These are phyloP conservation scores for Candida neerlandica DNA, from an alignment of 1,139 yeast genomes.

Conservation along the genomic window DNA sequence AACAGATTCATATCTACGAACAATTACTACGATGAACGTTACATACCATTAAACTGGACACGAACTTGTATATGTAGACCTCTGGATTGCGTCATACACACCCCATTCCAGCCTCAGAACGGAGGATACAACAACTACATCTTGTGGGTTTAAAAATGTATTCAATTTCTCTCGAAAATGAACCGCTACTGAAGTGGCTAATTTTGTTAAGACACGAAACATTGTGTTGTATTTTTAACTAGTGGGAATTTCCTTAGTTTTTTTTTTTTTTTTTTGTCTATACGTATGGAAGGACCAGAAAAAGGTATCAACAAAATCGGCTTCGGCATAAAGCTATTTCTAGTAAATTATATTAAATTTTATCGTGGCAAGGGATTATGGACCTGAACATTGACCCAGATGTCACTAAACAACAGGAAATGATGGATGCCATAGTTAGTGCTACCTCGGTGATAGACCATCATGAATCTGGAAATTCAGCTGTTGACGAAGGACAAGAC, in stretches of 20 bases:
- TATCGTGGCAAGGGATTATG: constrained; percentile 10
- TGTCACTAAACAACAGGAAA: constrained; percentile 8
- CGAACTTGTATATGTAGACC: too few relatives aligned
- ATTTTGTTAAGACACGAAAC: neutral
- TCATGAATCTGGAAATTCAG: neutral
- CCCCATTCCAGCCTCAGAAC: too few relatives aligned
- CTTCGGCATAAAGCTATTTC: neutral
- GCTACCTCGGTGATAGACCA: constrained; percentile 1
- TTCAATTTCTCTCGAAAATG: neutral
- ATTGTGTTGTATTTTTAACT: neutral
- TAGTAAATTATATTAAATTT: neutral
- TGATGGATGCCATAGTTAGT: constrained; percentile 7
- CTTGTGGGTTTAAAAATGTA: neutral
- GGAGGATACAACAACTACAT: too few relatives aligned
- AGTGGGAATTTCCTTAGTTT: neutral
- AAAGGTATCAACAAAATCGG: neutral
- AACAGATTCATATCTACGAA: too few relatives aligned
- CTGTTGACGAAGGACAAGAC: neutral
- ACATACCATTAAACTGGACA: too few relatives aligned
- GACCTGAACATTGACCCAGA: constrained; percentile 20
- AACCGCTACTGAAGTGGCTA: neutral
- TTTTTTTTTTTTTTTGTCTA: neutral
- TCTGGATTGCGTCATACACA: too few relatives aligned
- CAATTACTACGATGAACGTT: too few relatives aligned
- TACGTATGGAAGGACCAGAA: neutral